Evolutionary conservation across 805 yeast species (phyloP), one percentile per base, ranked within the genome.

Genomic region (Candida xyloterini): DNA sequence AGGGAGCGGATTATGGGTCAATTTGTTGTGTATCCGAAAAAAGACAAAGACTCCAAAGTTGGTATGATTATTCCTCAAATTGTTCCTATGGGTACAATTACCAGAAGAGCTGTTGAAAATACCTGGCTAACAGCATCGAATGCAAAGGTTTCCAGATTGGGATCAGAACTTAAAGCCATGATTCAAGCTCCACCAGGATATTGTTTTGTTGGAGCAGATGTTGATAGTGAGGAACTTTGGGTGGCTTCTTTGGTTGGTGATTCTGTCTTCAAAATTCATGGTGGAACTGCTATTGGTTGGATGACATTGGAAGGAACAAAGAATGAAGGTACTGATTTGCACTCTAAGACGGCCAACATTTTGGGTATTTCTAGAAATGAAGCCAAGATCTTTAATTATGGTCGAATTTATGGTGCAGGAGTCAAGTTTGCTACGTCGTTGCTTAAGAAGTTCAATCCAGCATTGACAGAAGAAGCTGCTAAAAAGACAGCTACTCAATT

Each of bases 71-170:
- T 93, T 11, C 99, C 99, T 1, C 77, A 78, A 35, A 71, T 91
- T 30, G 72, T 87, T 7, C 76, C 96, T 2, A 93, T 93, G 96
- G 99, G 99, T 1, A 95, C 99, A 0, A 81, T 93, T 7, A 93
- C 99, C 0, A 71, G 99, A 51, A 71, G 99, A 49, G 96, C 98
- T 2, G 96, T 93, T 2, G 99, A 93, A 57, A 88, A 87, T 46
- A 88, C 97, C 0, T 93, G 99, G 99, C 66, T 93, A 25, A 93
- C 99, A 0, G 99, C 99, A 0, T 85, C 96, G 1, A 95, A 95
- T 63, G 95, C 96, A 1, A 93, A 95, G 55, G 68, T 68, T 47
- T 76, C 78, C 32, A 68, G 97, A 45, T 77, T 95, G 31, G 99
- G 99, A 0, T 89, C 97, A 1, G 99, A 93, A 58, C 68, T 95